Base-by-base conservation (phyloP, 1,284 basidiomycete species). In the Stygiomarasmius scandens region DNA sequence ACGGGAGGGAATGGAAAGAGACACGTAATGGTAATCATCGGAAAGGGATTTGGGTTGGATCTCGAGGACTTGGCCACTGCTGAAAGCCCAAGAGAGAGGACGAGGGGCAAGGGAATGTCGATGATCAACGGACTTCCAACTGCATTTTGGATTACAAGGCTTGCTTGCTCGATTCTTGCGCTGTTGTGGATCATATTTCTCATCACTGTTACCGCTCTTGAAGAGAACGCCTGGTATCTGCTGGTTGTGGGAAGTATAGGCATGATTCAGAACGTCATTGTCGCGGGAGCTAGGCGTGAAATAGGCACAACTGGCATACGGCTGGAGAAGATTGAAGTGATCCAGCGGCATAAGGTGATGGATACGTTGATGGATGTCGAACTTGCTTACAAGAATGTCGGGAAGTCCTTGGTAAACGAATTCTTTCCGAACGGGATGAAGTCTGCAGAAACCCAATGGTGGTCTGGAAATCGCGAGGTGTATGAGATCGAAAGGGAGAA, bases 1-100 rank as follows among this genome's bases (percentile, higher is more conserved):
- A 71, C 71, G 19, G 56, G 61, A 44, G 71, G 71, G 25, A 72
- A 72, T 61, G 71, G 71, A 16, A 61, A 61, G 49, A 56, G 56
- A n/a, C 57, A 60, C 55, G 71, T 69, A n/a, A 63, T 72, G 32
- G 71, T 73, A 49, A 65, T 74, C 61, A 59, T 63, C 51, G 66
- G 68, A 45, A 63, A 69, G 19, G 62, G 58, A 11, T 41, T 50
- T 11, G 68, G 68, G 2, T 48, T 71, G 43, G 63, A 66, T 9
- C 63, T 74, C 8, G 69, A 67, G 49, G 71, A 72, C 55, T 63
- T 73, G 27, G 72, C 72, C 5, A 58, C 50, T 19, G 54, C 44
- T 16, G 54, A 55, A 27, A 22, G 46, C 11, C 46, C 54, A 10
- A 38, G 16, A 34, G 25, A 12, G 16, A 36, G 48, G 47, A 19